A percentile compares a stretch with the other conserved stretches of the same genome.
Evolutionary conservation across 192 early-diverging fungal genomes (phyloP).

Genomic region (Gryganskiella cystojenkinii): DNA sequence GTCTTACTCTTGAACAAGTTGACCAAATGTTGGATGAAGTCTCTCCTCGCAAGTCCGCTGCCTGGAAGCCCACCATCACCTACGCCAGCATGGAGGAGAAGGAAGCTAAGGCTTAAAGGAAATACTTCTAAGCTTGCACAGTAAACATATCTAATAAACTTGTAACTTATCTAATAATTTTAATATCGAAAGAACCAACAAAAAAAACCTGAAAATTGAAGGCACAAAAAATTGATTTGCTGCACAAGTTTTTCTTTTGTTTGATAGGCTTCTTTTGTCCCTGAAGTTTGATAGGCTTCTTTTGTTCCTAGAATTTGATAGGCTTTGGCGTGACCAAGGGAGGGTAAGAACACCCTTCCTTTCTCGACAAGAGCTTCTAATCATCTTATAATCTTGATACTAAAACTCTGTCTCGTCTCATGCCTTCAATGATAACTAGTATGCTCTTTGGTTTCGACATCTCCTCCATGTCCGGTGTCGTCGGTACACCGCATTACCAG

Average conservation of each 20-base stretch:
- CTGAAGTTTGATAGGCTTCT: no score
- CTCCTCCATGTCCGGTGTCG: slow-evolving; percentile 62
- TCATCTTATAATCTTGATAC: neutral
- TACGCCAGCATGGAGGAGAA: slow-evolving; percentile 37
- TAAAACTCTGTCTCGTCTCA: neutral
- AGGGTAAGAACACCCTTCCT: no score
- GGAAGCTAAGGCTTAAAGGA: slow-evolving; percentile 34
- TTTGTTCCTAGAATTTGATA: no score
- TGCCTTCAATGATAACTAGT: slow-evolving; percentile 20
- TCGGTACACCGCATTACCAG: slow-evolving; percentile 62
- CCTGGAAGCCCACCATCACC: slow-evolving; percentile 54
- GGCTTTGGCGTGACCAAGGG: no score
- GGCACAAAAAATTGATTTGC: no score
- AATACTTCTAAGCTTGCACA: slow-evolving; percentile 28
- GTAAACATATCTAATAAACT: no score
- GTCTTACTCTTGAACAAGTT: slow-evolving; percentile 71
- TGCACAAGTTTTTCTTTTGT: no score
- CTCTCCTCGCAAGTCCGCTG: slow-evolving; percentile 53
- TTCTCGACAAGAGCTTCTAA: no score
- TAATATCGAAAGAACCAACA: no score
- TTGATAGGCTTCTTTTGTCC: no score
- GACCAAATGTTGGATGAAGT: slow-evolving; percentile 67
- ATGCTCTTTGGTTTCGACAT: slow-evolving; percentile 69
- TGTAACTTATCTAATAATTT: no score
- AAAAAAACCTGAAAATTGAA: no score